A percentile compares a stretch with the other conserved stretches of the same genome.
Evolutionary conservation across 345 rosid species (phyloP).

Genomic region (Barbarea vulgaris): DNA sequence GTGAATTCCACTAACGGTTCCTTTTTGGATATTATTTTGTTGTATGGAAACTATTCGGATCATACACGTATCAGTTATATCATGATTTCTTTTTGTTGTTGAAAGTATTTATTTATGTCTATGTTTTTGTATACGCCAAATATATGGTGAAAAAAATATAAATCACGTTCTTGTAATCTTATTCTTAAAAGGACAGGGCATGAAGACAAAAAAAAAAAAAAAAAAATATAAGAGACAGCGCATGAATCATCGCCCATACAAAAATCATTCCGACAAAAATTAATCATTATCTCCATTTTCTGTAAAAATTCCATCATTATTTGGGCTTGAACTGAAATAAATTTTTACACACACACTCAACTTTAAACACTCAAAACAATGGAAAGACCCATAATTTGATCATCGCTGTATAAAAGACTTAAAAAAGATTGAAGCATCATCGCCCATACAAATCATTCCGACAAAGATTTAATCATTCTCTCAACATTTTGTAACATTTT

Average conservation of each 20-base stretch:
- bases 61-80: slow-evolving; percentile 28
- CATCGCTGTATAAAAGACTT: background rate
- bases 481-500: slow-evolving; percentile 1
- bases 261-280: slow-evolving; percentile 27
- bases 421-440: background rate
- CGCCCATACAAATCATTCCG: slow-evolving; percentile 30
- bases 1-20: slow-evolving; percentile 33
- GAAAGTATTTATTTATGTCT: background rate
- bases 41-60: slow-evolving; percentile 35
- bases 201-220: slow-evolving; percentile 20
- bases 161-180: background rate
- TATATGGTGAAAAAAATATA: background rate
- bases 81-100: background rate
- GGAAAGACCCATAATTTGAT: background rate
- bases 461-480: slow-evolving; percentile 16
- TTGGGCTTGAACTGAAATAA: slow-evolving; percentile 1
- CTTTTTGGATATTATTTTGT: slow-evolving; percentile 15
- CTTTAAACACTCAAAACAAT: background rate
- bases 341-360: background rate
- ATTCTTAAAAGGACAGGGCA: background rate
- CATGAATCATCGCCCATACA: slow-evolving; percentile 23
- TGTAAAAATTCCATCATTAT: background rate
- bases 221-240: slow-evolving; percentile 7
- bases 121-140: background rate
- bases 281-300: slow-evolving; percentile 22